Base-by-base conservation (phyloP, 495 filamentous ascomycete genomes). In the Beverwykella pulmonaria region DNA sequence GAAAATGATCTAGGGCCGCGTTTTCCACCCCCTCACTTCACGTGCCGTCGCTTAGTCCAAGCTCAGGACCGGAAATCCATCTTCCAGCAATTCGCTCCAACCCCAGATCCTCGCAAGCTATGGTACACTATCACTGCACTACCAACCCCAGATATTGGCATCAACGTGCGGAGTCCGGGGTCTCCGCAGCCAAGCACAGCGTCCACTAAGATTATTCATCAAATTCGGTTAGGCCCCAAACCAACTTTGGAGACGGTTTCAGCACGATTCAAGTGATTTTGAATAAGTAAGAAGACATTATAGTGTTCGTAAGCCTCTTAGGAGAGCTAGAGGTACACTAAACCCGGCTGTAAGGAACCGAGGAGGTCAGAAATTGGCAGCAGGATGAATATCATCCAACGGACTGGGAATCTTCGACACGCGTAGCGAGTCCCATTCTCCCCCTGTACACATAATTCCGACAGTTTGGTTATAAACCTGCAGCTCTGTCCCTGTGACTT, bases 401-500 rank as follows among this genome's bases (percentile, higher is more conserved):
- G 23, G 20, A 1, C 54, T 58, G 36, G 54, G 54, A 32, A 29
- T 1, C 10, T 32, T 60, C n/a, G 57, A 41, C 39, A 23, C 39
- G 57, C 25, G 14, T 48, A 32, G 19, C 25, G 4, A 9, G 14
- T 27, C 34, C 15, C 12, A 46, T n/a, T n/a, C n/a, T n/a, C 8
- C 10, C 23, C 17, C 26, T 26, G 20, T 7, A 22, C 44, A 36
- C 12, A 57, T 23, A 34, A 60, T 49, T 17, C 57, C 39, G 22
- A 32, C 7, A 2, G 34, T 25, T 60, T 60, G 39, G 39, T 44
- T 44, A 34, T 44, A 44, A 44, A 10, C 10, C 26, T 49, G 15
- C 17, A 17, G 36, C 22, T 25, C 2, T 49, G 50, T 64, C 53
- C 61, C 50, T 56, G 61, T 64, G 61, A 64, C 50, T 56, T 64